phyloP scores from a whole-genome alignment of 371 early-diverging fungal species.

The Basidiobolus meristosporus region DNA sequence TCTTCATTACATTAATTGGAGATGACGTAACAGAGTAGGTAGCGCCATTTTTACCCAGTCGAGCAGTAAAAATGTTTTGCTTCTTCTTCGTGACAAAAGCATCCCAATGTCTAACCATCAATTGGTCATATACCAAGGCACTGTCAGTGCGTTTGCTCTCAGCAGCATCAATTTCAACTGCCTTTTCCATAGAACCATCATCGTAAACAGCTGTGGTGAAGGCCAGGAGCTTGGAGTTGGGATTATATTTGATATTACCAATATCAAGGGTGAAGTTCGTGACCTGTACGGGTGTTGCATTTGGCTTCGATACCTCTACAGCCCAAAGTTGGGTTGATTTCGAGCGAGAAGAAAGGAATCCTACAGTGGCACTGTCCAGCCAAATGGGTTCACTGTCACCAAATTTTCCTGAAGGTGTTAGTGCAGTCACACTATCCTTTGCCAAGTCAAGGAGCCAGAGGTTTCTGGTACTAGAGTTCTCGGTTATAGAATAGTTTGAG shows the following conservation, averaged over 20 bases:
- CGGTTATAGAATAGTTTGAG: no score
- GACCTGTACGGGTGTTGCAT: conserved; percentile 16
- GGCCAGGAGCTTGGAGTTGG: conserved; percentile 14
- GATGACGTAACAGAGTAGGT: neutral
- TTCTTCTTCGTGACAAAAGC: conserved; percentile 20
- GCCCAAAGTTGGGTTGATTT: no score
- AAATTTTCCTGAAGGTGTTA: no score
- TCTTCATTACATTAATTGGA: neutral
- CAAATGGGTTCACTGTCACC: no score
- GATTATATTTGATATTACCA: conserved; percentile 19
- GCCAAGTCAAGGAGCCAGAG: no score
- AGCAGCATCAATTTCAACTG: conserved; percentile 18
- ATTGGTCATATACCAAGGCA: conserved; percentile 26
- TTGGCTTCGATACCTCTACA: no score
- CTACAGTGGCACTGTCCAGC: no score
- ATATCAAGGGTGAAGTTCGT: conserved; percentile 18
- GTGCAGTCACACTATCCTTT: no score
- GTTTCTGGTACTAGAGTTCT: no score
- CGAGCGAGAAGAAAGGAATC: no score
- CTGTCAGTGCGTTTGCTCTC: conserved; percentile 11
- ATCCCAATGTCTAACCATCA: conserved; percentile 64
- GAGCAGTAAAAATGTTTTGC: conserved; percentile 10
- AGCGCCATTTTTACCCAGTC: conserved; percentile 12
- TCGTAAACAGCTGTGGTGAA: conserved; percentile 30
- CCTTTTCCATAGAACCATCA: conserved; percentile 18